These are phyloP conservation scores for Aphanomyces astaci DNA, from an alignment of 352 stramenopile species.

Conservation along the genomic window DNA sequence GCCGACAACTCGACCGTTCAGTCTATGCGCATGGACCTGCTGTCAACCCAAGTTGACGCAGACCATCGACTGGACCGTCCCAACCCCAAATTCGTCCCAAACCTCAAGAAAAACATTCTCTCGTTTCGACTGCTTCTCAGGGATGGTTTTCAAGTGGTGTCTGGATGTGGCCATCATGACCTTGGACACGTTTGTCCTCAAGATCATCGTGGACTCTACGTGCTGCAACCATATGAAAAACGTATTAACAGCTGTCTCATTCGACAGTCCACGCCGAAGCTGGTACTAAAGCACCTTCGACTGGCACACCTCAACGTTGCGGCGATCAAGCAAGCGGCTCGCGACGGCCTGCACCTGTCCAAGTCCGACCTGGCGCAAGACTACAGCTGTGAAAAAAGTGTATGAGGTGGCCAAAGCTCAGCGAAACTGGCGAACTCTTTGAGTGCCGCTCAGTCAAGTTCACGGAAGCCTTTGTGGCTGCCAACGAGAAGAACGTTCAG, in stretches of 20 bases:
- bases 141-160: background rate
- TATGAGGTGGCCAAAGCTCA: too few relatives aligned
- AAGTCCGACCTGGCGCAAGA: too few relatives aligned
- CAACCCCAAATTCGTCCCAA: background rate
- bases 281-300: background rate
- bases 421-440: too few relatives aligned
- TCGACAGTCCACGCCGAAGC: background rate
- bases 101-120: background rate
- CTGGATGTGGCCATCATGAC: background rate
- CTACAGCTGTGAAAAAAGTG: too few relatives aligned
- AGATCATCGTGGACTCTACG: background rate
- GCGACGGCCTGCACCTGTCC: too few relatives aligned
- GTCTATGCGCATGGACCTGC: background rate
- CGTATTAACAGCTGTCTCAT: background rate
- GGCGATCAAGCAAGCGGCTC: too few relatives aligned
- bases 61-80: background rate
- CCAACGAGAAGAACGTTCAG: too few relatives aligned
- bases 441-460: too few relatives aligned
- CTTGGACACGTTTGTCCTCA: background rate
- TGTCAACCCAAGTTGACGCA: constrained; percentile 1
- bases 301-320: constrained; percentile 1
- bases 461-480: too few relatives aligned
- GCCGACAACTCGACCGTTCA: background rate
- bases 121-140: background rate
- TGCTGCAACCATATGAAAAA: background rate